Evolutionary conservation across 2,329 filamentous ascomycete genomes (phyloP).

Genomic region (Hymenoscyphus albidus): DNA sequence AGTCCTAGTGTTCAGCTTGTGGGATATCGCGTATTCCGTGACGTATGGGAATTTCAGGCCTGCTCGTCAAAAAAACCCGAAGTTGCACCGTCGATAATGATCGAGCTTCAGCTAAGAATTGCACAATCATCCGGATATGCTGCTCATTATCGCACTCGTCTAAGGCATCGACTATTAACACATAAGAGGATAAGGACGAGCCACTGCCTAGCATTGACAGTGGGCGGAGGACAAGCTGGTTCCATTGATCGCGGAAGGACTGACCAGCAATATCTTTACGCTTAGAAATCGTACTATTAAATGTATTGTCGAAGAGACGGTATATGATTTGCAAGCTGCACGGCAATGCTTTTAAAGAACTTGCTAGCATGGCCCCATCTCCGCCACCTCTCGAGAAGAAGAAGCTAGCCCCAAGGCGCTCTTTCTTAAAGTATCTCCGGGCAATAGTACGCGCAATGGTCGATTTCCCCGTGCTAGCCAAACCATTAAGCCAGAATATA

Average conservation of each 20-base stretch:
- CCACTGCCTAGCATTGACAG: conserved; percentile 28
- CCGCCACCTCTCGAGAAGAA: conserved; percentile 35
- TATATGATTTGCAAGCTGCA: conserved; percentile 9
- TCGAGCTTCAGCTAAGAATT: conserved; percentile 12
- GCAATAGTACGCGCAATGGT: conserved; percentile 21
- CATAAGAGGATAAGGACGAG: background rate
- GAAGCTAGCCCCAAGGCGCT: conserved; percentile 28
- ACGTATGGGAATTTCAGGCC: conserved; percentile 30
- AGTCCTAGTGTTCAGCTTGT: conserved; percentile 21
- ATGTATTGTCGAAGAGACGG: conserved; percentile 9
- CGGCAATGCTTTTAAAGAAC: conserved; percentile 17
- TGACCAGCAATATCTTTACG: conserved; percentile 8
- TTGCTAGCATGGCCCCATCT: conserved; percentile 17
- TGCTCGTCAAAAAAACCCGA: conserved; percentile 32
- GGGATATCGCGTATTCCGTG: conserved; percentile 20
- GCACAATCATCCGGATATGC: conserved; percentile 13
- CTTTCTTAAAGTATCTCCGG: conserved; percentile 12
- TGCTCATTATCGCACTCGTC: conserved; percentile 31
- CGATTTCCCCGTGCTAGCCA: conserved; percentile 26
- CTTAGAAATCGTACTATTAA: conserved; percentile 7
- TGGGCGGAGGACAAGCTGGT: conserved; percentile 42
- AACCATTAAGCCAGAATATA: conserved; percentile 37
- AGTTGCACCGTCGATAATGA: conserved; percentile 16
- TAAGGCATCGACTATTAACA: conserved; percentile 33
- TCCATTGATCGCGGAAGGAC: conserved; percentile 41